Conservation (phyloP, 495 filamentous ascomycete species). For the Xylaria cubensis region DNA sequence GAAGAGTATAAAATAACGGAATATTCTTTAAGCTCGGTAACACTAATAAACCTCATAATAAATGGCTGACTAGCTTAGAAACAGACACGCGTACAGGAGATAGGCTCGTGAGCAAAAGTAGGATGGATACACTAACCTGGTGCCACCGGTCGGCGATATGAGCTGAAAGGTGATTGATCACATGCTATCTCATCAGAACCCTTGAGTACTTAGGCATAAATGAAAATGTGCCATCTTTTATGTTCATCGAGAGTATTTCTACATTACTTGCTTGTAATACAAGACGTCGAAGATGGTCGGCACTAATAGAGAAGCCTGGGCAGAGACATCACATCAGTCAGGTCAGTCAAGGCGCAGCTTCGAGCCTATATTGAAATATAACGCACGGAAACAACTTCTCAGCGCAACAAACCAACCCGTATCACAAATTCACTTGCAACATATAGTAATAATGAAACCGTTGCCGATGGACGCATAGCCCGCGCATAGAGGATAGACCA, state of each 20-base stretch:
- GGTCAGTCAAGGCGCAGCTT: no score
- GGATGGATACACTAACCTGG: neutral
- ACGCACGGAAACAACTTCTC: no score
- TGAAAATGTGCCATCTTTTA: neutral
- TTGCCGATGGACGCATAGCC: neutral
- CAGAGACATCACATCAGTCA: no score
- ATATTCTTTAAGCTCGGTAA: neutral
- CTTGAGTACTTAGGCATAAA: neutral
- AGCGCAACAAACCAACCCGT: neutral
- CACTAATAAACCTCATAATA: neutral
- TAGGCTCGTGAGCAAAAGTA: neutral
- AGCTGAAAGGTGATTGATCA: conserved; percentile 1
- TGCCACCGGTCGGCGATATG: neutral
- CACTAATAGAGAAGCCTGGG: no score
- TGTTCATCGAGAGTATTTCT: neutral
- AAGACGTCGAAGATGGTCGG: no score
- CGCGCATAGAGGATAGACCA: neutral
- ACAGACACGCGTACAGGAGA: neutral
- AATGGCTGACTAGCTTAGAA: neutral
- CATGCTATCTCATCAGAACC: neutral
- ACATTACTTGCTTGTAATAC: neutral
- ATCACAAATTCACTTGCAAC: neutral
- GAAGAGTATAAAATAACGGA: neutral
- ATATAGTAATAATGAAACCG: neutral
- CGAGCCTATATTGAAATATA: neutral